These are phyloP conservation scores for Cymbidium sinense DNA, from an alignment of 106 monocot genomes.

Conservation along the genomic window DNA sequence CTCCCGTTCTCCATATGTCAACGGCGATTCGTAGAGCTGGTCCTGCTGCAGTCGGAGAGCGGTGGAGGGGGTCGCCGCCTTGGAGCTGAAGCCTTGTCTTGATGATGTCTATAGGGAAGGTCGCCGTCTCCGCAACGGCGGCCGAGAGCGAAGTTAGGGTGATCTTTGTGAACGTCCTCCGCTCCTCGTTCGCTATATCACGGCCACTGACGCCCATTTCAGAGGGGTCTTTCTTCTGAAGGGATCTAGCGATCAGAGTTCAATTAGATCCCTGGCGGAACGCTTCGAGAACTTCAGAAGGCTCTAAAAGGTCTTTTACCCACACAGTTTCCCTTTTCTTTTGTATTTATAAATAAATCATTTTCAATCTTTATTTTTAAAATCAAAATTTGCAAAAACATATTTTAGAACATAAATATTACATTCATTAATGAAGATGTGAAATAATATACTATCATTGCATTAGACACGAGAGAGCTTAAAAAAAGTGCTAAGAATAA, in stretches of 20 bases:
- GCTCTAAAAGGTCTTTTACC: no score
- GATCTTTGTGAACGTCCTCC: slow-evolving; percentile 9
- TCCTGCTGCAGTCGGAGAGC: neutral
- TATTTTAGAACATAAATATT: no score
- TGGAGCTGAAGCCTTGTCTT: slow-evolving; percentile 84
- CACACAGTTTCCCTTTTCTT: no score
- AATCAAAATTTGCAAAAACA: no score
- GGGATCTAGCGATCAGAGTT: neutral
- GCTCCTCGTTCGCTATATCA: neutral
- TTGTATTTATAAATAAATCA: no score
- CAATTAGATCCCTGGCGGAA: no score
- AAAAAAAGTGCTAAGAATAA: no score
- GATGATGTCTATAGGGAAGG: slow-evolving; percentile 75
- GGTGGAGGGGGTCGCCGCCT: neutral
- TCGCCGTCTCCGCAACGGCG: slow-evolving; percentile 56
- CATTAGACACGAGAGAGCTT: no score
- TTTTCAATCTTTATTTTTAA: no score
- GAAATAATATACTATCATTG: no score
- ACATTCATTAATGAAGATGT: no score
- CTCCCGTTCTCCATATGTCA: slow-evolving; percentile 32
- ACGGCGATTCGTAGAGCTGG: slow-evolving; percentile 12
- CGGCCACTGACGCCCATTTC: slow-evolving; percentile 1
- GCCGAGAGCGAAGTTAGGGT: slow-evolving; percentile 43
- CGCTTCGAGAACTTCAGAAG: no score
- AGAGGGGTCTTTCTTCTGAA: neutral